Percentiles rank a stretch among this genome's conserved stretches.
These are phyloP conservation scores for Fusarium marasasianum DNA, from an alignment of 2,329 filamentous ascomycete species.

Conservation along the genomic window DNA sequence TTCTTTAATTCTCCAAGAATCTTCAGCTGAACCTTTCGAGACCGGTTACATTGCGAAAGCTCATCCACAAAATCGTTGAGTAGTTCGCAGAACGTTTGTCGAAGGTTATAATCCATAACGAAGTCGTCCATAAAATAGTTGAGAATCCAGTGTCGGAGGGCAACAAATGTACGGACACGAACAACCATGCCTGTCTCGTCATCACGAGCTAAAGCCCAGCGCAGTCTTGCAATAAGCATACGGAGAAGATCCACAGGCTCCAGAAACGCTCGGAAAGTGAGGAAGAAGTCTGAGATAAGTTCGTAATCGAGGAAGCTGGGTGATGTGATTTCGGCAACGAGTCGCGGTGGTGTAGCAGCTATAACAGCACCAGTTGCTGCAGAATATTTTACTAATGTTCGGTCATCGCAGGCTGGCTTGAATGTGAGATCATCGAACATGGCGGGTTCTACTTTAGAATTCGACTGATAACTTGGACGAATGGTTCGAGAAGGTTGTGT, in stretches of 20 bases:
- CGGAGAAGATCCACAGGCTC: constrained; percentile 78
- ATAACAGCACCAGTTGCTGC: constrained; percentile 76
- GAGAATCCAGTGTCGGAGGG: constrained; percentile 94
- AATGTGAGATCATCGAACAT: constrained; percentile 86
- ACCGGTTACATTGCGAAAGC: constrained; percentile 55
- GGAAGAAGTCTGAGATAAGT: constrained; percentile 95
- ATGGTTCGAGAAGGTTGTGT: constrained; percentile 53
- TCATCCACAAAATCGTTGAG: constrained; percentile 76
- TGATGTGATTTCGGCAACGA: constrained; percentile 96
- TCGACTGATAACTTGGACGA: constrained; percentile 60
- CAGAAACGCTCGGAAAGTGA: constrained; percentile 91
- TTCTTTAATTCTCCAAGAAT: constrained; percentile 95
- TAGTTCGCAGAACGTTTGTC: constrained; percentile 80
- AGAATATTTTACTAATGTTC: constrained; percentile 83
- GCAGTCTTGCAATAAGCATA: constrained; percentile 84
- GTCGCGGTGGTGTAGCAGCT: constrained; percentile 87
- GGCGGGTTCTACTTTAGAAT: constrained; percentile 69
- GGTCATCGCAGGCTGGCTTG: constrained; percentile 81
- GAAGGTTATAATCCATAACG: constrained; percentile 76
- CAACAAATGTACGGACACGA: constrained; percentile 94
- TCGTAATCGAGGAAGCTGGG: constrained; percentile 97
- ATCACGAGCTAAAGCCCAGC: constrained; percentile 83
- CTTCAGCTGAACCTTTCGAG: constrained; percentile 72
- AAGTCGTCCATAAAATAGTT: constrained; percentile 99
- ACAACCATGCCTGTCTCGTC: constrained; percentile 93